Conservation (phyloP, 176 grass and related monocot genomes). For the Raddia distichophylla region DNA sequence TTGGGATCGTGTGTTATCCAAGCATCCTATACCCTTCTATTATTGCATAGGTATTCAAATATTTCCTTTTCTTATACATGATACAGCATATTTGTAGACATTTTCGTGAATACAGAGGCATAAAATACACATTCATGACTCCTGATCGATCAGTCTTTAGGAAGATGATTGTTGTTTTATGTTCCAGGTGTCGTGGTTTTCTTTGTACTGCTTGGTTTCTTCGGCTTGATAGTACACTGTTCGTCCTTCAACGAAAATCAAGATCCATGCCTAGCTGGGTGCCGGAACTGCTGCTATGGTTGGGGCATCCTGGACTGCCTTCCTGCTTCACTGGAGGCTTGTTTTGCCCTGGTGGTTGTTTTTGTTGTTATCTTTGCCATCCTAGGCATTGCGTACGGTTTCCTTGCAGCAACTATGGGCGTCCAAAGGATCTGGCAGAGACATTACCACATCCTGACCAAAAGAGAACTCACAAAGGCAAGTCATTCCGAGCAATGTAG, state of each 20-base stretch:
- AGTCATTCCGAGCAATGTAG: neutral
- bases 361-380: conserved; percentile 89
- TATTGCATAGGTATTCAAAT: conserved; percentile 84
- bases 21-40: conserved; percentile 95
- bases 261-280: conserved; percentile 83
- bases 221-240: conserved; percentile 85
- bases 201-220: conserved; percentile 92
- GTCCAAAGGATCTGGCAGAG: conserved; percentile 98
- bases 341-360: conserved; percentile 87
- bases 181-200: conserved; percentile 84
- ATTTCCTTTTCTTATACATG: neutral
- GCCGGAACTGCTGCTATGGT: conserved; percentile 96
- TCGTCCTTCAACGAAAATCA: conserved; percentile 78
- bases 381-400: conserved; percentile 88
- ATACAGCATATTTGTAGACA: neutral
- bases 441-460: conserved; percentile 97
- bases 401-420: conserved; percentile 85
- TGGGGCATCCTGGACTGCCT: conserved; percentile 96
- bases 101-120: neutral
- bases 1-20: conserved; percentile 94
- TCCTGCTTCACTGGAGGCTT: conserved; percentile 91
- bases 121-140: neutral
- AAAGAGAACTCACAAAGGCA: conserved; percentile 96
- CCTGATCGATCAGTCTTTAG: neutral
- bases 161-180: neutral